Evolutionary conservation across 352 stramenopile species (phyloP).

Genomic region (Phytophthora colocasiae): DNA sequence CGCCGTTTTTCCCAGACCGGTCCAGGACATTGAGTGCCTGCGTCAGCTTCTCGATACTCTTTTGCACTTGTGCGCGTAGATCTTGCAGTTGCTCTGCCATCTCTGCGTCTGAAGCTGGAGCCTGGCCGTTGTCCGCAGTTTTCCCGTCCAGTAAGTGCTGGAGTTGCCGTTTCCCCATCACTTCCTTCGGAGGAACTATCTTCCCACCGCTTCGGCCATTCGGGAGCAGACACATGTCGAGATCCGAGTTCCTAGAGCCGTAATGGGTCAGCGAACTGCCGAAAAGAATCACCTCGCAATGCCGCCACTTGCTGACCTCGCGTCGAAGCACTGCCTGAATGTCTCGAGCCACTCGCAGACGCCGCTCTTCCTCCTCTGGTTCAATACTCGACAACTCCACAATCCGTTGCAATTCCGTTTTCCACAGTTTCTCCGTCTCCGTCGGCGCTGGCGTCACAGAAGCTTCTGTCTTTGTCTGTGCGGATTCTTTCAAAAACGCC

Average conservation of each 20-base stretch:
- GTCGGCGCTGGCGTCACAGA: background rate
- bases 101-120: conserved; percentile 13
- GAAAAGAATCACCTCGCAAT: conserved; percentile 66
- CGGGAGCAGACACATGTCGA: conserved; percentile 77
- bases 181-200: conserved; percentile 26
- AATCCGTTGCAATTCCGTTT: conserved; percentile 47
- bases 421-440: conserved; percentile 30
- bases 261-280: conserved; percentile 84
- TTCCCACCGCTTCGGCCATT: conserved; percentile 19
- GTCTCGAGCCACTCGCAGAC: conserved; percentile 45
- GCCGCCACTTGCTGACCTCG: conserved; percentile 55
- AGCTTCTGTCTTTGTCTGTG: conserved; percentile 9
- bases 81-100: conserved; percentile 44
- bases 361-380: conserved; percentile 50
- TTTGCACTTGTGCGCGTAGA: conserved; percentile 50
- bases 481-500: conserved; percentile 53
- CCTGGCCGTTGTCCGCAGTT: conserved; percentile 14
- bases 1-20: conserved; percentile 35
- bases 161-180: conserved; percentile 50
- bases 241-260: conserved; percentile 72
- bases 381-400: conserved; percentile 54
- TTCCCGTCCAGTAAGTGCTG: conserved; percentile 50
- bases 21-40: conserved; percentile 44
- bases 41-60: conserved; percentile 59
- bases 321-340: conserved; percentile 53